Conservation (phyloP, 192 early-diverging fungal genomes). For the Backusella australiensis region DNA sequence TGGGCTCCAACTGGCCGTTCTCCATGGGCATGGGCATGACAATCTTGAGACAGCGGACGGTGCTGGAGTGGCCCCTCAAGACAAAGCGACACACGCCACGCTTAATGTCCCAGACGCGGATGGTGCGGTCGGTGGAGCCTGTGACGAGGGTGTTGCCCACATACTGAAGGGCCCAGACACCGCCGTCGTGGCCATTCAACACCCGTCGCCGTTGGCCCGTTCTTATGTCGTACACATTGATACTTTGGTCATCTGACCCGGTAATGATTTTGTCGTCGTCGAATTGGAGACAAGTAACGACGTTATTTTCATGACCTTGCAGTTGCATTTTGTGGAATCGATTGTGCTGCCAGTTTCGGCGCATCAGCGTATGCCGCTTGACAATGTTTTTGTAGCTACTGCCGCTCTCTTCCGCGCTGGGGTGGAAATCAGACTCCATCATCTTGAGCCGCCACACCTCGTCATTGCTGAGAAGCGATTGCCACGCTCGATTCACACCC, state of each 20-base stretch:
- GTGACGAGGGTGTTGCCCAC: slow-evolving; percentile 87
- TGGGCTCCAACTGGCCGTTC: slow-evolving; percentile 53
- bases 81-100: slow-evolving; percentile 86
- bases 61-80: slow-evolving; percentile 92
- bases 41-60: slow-evolving; percentile 93
- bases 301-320: slow-evolving; percentile 65
- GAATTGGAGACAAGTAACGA: slow-evolving; percentile 91
- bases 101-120: slow-evolving; percentile 96
- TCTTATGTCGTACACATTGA: slow-evolving; percentile 88
- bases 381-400: slow-evolving; percentile 74
- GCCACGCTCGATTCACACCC: slow-evolving; percentile 80
- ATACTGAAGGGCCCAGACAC: slow-evolving; percentile 97
- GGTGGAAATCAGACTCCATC: slow-evolving; percentile 39
- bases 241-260: slow-evolving; percentile 90
- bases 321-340: slow-evolving; percentile 75
- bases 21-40: slow-evolving; percentile 64
- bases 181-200: slow-evolving; percentile 88
- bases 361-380: slow-evolving; percentile 73
- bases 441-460: slow-evolving; percentile 47
- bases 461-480: slow-evolving; percentile 66
- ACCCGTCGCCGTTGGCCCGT: slow-evolving; percentile 73
- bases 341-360: slow-evolving; percentile 83
- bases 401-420: slow-evolving; percentile 40
- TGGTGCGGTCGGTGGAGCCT: slow-evolving; percentile 95
- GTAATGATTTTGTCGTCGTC: slow-evolving; percentile 94